Percentiles rank a stretch among this genome's conserved stretches.
Evolutionary conservation across 495 filamentous ascomycete genomes (phyloP).

Genomic region (Bathelium albidoporum): DNA sequence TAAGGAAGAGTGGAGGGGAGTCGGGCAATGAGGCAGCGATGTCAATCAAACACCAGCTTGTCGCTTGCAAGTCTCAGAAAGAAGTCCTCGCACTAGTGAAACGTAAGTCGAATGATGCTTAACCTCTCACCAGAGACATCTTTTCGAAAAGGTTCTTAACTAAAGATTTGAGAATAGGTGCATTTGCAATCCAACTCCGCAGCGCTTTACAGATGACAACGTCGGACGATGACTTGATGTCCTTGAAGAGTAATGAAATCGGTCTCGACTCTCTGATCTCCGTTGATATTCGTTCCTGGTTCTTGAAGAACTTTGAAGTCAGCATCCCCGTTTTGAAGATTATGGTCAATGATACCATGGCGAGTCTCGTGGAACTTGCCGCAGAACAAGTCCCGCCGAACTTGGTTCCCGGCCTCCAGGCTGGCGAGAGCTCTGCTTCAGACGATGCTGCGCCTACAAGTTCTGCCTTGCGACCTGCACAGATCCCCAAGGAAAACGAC

Average conservation of each 20-base stretch:
- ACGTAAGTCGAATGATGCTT: no score
- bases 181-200: not conserved
- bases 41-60: not conserved
- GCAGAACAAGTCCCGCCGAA: not conserved
- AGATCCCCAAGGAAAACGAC: no score
- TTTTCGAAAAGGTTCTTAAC: no score
- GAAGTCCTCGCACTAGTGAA: not conserved
- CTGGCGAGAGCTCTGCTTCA: not conserved
- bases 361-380: not conserved
- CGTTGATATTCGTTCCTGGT: constrained; percentile 1
- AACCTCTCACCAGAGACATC: no score
- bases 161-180: not conserved
- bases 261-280: constrained; percentile 4
- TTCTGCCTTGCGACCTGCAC: not conserved
- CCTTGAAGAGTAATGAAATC: not conserved
- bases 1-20: not conserved
- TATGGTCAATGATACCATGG: not conserved
- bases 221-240: not conserved
- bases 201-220: not conserved
- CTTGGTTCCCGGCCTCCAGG: not conserved
- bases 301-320: not conserved
- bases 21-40: not conserved
- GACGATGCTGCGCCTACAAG: not conserved
- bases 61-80: not conserved
- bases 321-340: not conserved